These are phyloP conservation scores for Zizania latifolia DNA, from an alignment of 176 grass and related monocot genomes.

Conservation along the genomic window DNA sequence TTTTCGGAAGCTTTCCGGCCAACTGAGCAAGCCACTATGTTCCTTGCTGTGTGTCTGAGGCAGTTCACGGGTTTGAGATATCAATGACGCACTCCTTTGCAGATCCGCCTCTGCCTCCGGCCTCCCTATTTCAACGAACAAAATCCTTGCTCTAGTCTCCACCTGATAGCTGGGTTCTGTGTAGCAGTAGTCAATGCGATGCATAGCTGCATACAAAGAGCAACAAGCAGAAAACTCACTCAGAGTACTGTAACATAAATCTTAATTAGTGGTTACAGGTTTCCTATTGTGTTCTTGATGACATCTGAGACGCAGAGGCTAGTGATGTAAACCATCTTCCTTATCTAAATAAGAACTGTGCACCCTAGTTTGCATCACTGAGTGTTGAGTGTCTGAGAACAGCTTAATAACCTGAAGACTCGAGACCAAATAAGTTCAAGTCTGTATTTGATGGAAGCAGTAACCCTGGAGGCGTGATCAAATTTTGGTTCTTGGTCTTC, in stretches of 20 bases:
- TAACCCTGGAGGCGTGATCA: conserved; percentile 64
- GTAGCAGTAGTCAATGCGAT: conserved; percentile 47
- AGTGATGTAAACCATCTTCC: too few relatives aligned
- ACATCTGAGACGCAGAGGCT: too few relatives aligned
- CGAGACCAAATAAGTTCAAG: conserved; percentile 45
- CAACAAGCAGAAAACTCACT: background rate
- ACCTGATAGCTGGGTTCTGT: conserved; percentile 55
- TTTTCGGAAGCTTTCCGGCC: conserved; percentile 72
- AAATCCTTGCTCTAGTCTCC: conserved; percentile 63
- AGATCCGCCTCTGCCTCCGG: conserved; percentile 33
- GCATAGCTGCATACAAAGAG: conserved; percentile 36
- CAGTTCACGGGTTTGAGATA: conserved; percentile 37
- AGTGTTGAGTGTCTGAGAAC: background rate
- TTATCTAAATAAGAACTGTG: background rate
- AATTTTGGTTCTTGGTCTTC: conserved; percentile 39
- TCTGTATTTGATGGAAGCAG: conserved; percentile 51
- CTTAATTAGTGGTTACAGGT: too few relatives aligned
- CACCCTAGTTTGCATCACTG: background rate
- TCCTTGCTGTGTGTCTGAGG: conserved; percentile 53
- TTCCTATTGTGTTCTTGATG: too few relatives aligned
- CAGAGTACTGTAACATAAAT: background rate
- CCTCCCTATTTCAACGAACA: conserved; percentile 55
- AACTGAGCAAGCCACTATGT: conserved; percentile 57
- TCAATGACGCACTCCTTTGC: conserved; percentile 31
- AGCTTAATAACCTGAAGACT: conserved; percentile 61